Conservation (phyloP, 2,329 filamentous ascomycete species). For the Penicillium italicum region DNA sequence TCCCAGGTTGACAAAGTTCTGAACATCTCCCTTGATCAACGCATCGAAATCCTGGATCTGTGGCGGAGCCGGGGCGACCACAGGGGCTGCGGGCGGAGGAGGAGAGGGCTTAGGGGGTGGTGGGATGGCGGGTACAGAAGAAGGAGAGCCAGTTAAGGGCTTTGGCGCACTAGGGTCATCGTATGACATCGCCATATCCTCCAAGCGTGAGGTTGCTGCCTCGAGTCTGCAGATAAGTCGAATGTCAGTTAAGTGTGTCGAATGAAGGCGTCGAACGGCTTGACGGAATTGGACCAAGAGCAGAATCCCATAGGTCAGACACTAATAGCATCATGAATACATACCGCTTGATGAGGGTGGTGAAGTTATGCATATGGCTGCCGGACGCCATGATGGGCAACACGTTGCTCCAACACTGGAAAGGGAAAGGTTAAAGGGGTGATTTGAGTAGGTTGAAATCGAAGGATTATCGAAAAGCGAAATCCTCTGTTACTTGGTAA, state of each 20-base stretch:
- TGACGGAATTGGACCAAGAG: background rate
- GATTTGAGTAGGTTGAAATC: background rate
- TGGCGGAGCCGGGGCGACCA: conserved; percentile 63
- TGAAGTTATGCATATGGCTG: conserved; percentile 92
- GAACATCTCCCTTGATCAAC: conserved; percentile 69
- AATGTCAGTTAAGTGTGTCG: conserved; percentile 30
- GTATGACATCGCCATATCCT: conserved; percentile 84
- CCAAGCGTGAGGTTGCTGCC: conserved; percentile 90
- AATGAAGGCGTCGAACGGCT: background rate
- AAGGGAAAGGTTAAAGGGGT: background rate
- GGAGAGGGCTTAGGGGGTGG: conserved; percentile 32
- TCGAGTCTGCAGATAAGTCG: conserved; percentile 71
- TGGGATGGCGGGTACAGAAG: conserved; percentile 23
- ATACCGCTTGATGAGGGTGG: conserved; percentile 97
- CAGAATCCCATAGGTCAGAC: background rate
- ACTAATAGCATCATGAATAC: conserved; percentile 29
- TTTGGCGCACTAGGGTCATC: conserved; percentile 48
- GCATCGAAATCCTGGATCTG: conserved; percentile 84
- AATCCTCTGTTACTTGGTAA: background rate
- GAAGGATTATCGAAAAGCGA: background rate
- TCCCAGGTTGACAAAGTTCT: conserved; percentile 74
- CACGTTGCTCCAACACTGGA: conserved; percentile 19
- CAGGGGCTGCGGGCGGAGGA: conserved; percentile 47
- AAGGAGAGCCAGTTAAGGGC: conserved; percentile 27
- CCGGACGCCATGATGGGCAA: conserved; percentile 58